phyloP scores from a whole-genome alignment of 164 flowering plant genomes.

The Macadamia tetraphylla region DNA sequence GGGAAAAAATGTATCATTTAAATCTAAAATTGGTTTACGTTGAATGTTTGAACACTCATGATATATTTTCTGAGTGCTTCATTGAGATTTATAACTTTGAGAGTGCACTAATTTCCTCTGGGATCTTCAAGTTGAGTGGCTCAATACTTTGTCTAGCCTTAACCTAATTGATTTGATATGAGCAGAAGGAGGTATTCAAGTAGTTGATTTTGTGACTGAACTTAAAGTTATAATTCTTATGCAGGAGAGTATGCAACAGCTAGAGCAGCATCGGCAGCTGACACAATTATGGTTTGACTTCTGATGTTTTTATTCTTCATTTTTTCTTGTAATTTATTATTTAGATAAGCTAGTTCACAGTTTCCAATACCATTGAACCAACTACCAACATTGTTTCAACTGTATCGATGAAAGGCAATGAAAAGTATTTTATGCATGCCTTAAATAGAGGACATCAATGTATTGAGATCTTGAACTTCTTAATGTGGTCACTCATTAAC shows the following conservation, averaged over 20 bases:
- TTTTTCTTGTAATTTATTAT: not conserved
- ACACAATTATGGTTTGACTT: conserved; percentile 70
- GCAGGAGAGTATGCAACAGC: conserved; percentile 95
- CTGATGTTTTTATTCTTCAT: not conserved
- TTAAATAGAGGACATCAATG: not conserved
- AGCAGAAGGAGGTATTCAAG: not conserved
- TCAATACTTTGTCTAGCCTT: not conserved
- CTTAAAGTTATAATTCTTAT: conserved; percentile 8
- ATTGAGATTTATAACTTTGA: too few species aligned
- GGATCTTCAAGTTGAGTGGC: too few species aligned
- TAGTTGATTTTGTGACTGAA: not conserved
- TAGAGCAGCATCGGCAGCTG: conserved; percentile 86
- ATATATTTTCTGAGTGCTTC: too few species aligned
- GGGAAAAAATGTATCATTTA: too few species aligned
- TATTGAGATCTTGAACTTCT: not conserved
- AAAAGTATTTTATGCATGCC: not conserved
- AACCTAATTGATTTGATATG: not conserved
- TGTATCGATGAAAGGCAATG: not conserved
- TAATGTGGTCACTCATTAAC: too few species aligned
- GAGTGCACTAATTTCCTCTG: not conserved
- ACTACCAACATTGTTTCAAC: not conserved
- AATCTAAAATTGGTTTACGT: too few species aligned
- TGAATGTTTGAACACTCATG: too few species aligned
- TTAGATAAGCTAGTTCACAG: not conserved
- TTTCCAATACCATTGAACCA: not conserved